Evolutionary conservation across 2,329 filamentous ascomycete species (phyloP).

Genomic region (Claviceps quebecensis): DNA sequence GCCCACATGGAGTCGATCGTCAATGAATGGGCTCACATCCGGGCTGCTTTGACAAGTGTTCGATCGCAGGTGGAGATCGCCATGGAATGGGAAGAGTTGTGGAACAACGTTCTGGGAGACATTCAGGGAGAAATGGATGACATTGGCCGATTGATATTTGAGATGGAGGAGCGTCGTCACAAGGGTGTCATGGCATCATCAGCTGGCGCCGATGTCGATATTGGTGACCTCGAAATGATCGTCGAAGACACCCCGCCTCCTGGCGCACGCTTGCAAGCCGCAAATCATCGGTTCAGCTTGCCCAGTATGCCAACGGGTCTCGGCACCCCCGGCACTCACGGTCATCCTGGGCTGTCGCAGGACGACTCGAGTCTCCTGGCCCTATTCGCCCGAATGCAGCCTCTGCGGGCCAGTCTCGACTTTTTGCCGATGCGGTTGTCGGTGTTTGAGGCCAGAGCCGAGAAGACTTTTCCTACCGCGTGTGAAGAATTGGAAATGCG

Average conservation of each 20-base stretch:
- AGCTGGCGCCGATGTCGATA: conserved; percentile 53
- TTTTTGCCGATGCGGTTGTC: conserved; percentile 91
- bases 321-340: conserved; percentile 40
- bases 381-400: conserved; percentile 90
- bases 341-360: conserved; percentile 42
- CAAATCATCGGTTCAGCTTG: conserved; percentile 54
- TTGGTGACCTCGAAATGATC: conserved; percentile 83
- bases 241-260: conserved; percentile 67
- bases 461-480: conserved; percentile 70
- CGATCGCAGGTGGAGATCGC: conserved; percentile 90
- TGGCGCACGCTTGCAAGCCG: conserved; percentile 32
- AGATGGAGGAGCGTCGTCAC: conserved; percentile 94
- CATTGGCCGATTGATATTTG: conserved; percentile 70
- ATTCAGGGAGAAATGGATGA: conserved; percentile 79
- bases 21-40: conserved; percentile 71
- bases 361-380: conserved; percentile 83
- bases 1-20: conserved; percentile 82
- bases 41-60: conserved; percentile 59
- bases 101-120: conserved; percentile 85
- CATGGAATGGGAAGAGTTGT: conserved; percentile 98
- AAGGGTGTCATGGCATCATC: conserved; percentile 55
- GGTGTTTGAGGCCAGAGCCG: conserved; percentile 68
- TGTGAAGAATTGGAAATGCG: conserved; percentile 77
- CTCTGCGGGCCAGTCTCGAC: conserved; percentile 79
- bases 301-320: conserved; percentile 50